phyloP scores from a whole-genome alignment of 2,329 filamentous ascomycete genomes.

The Spiromastix sp. region DNA sequence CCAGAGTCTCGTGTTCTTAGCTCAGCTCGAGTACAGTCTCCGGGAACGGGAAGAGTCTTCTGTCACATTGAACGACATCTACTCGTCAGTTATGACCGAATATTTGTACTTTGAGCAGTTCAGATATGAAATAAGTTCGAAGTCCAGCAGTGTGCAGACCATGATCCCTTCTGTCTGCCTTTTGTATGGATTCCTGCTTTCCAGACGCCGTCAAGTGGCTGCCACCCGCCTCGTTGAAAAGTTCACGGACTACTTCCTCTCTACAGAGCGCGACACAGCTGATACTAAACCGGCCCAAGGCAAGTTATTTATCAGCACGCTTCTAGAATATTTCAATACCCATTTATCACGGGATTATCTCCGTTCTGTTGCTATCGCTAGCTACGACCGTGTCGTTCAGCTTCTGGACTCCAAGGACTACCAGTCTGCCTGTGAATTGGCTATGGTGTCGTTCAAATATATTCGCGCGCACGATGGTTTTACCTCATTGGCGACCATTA shows the following conservation, averaged over 20 bases:
- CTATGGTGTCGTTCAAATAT: slow-evolving; percentile 23
- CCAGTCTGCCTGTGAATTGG: slow-evolving; percentile 24
- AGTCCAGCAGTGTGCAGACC: slow-evolving; percentile 25
- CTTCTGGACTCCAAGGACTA: slow-evolving; percentile 21
- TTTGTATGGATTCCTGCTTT: slow-evolving; percentile 22
- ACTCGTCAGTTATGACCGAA: slow-evolving; percentile 34
- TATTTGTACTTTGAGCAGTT: slow-evolving; percentile 32
- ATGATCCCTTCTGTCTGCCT: slow-evolving; percentile 27
- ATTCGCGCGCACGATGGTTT: slow-evolving; percentile 23
- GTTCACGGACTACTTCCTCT: slow-evolving; percentile 23
- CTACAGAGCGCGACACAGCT: slow-evolving; percentile 22
- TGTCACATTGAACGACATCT: slow-evolving; percentile 33
- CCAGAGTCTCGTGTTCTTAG: slow-evolving; percentile 34
- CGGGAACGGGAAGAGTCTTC: slow-evolving; percentile 21
- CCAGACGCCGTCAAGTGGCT: slow-evolving; percentile 15
- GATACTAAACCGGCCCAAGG: slow-evolving; percentile 19
- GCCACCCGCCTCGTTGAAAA: slow-evolving; percentile 21
- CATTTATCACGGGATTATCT: slow-evolving; percentile 25
- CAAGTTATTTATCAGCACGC: slow-evolving; percentile 21
- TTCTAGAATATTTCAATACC: slow-evolving; percentile 25
- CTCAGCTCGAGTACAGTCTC: slow-evolving; percentile 34
- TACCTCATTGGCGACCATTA: slow-evolving; percentile 19
- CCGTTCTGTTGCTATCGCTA: slow-evolving; percentile 29
- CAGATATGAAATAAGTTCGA: slow-evolving; percentile 26
- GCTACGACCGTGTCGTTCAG: slow-evolving; percentile 17